phyloP scores from a whole-genome alignment of 805 yeast genomes.

The Crinitomyces ghanaensis region DNA sequence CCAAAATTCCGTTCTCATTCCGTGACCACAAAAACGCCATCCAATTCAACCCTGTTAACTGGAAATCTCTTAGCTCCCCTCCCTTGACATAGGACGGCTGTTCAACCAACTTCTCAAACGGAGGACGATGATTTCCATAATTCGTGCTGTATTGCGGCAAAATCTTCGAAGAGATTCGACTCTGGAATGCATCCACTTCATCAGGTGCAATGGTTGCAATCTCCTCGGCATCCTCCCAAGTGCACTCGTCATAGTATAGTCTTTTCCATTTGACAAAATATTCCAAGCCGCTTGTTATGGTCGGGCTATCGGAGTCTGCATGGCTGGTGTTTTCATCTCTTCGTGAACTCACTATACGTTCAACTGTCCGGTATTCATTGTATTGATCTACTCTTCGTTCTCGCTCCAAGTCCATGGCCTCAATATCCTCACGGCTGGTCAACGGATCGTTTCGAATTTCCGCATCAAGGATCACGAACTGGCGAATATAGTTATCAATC shows the following conservation, averaged over 20 bases:
- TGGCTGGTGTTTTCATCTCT: conserved; percentile 63
- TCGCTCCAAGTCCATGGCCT: conserved; percentile 82
- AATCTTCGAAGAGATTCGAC: conserved; percentile 69
- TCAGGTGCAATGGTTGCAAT: conserved; percentile 77
- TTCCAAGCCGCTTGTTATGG: no score
- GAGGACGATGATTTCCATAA: conserved; percentile 67
- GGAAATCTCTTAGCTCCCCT: conserved; percentile 93
- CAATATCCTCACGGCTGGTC: conserved; percentile 85
- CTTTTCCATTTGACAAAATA: conserved; percentile 92
- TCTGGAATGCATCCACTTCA: conserved; percentile 74
- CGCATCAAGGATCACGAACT: conserved; percentile 57
- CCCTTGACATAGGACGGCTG: conserved; percentile 87
- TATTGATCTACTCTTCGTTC: conserved; percentile 77
- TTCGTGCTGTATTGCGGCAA: conserved; percentile 70
- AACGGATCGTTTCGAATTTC: conserved; percentile 68
- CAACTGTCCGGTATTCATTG: conserved; percentile 75
- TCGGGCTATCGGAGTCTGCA: no score
- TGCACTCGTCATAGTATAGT: conserved; percentile 85
- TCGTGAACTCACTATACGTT: conserved; percentile 79
- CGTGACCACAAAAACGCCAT: conserved; percentile 99
- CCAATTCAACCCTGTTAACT: conserved; percentile 96
- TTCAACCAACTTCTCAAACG: conserved; percentile 70
- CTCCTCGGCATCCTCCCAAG: conserved; percentile 90
- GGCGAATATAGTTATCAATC: conserved; percentile 82
- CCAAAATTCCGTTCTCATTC: conserved; percentile 92